Conservation (phyloP, 148 eudicot species). For the Fagopyrum homotropicum region DNA sequence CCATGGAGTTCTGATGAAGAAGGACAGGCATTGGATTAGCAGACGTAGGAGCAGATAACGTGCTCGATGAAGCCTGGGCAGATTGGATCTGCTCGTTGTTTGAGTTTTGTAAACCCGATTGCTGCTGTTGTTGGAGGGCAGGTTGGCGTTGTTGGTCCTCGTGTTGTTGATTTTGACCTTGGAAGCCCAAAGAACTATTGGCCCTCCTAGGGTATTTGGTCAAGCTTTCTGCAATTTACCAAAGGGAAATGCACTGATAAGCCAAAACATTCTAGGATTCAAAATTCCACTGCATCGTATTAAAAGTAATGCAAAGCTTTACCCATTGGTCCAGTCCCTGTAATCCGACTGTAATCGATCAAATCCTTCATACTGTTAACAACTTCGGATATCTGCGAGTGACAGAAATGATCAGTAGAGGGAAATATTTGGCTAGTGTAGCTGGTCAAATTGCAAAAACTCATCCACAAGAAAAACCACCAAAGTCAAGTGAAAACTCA, state of each 20-base stretch:
- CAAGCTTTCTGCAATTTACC: conserved; percentile 60
- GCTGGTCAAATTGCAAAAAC: neutral
- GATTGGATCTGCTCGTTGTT: conserved; percentile 39
- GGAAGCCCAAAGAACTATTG: conserved; percentile 14
- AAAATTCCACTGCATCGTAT: neutral
- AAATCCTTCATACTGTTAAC: conserved; percentile 96
- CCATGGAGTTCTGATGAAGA: conserved; percentile 60
- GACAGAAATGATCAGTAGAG: neutral
- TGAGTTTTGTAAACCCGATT: conserved; percentile 38
- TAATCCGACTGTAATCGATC: conserved; percentile 78
- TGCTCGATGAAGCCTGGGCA: conserved; percentile 34
- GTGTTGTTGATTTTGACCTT: conserved; percentile 45
- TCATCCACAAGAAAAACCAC: neutral
- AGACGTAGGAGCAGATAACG: conserved; percentile 38
- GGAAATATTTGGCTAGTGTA: no score
- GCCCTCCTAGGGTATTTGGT: conserved; percentile 81
- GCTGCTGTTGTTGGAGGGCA: conserved; percentile 14
- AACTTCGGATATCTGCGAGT: conserved; percentile 83
- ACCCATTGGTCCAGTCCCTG: conserved; percentile 93
- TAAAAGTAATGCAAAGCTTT: conserved; percentile 20
- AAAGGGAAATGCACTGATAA: neutral
- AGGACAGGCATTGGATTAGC: conserved; percentile 15
- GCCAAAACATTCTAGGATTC: neutral
- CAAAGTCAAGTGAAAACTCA: no score
- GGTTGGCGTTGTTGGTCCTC: conserved; percentile 40